These are phyloP conservation scores for Pulveroboletus sp. DNA, from an alignment of 768 basidiomycete genomes.

Conservation along the genomic window DNA sequence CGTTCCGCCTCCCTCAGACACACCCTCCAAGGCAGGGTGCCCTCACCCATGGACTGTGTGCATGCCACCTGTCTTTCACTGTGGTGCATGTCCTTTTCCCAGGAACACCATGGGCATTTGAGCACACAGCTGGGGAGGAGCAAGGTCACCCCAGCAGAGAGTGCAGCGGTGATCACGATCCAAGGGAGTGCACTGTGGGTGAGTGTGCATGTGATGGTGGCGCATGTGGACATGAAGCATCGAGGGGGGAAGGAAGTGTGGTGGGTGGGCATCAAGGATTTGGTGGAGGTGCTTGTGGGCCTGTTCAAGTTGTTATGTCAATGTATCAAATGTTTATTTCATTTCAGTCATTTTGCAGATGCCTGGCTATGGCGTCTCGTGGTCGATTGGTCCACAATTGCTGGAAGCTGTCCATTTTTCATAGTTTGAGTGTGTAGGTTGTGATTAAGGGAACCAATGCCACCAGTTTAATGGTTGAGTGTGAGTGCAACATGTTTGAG, in stretches of 20 bases:
- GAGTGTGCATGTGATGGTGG: conserved; percentile 76
- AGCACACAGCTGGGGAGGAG: conserved; percentile 46
- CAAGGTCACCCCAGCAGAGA: conserved; percentile 55
- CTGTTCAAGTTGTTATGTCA: conserved; percentile 54
- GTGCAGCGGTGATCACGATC: conserved; percentile 88
- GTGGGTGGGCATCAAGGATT: conserved; percentile 68
- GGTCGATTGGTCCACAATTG: too few species aligned
- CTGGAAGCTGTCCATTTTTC: too few species aligned
- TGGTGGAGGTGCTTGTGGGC: conserved; percentile 74
- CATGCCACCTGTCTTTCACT: conserved; percentile 87
- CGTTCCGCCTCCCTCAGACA: conserved; percentile 95
- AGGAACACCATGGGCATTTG: conserved; percentile 64
- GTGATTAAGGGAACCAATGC: too few species aligned
- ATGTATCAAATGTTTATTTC: too few species aligned
- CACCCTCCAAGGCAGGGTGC: conserved; percentile 93
- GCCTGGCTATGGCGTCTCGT: too few species aligned
- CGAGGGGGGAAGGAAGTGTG: conserved; percentile 73
- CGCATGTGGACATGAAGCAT: conserved; percentile 87
- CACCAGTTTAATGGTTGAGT: too few species aligned
- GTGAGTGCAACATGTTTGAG: too few species aligned
- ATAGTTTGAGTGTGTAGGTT: too few species aligned
- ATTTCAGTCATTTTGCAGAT: too few species aligned
- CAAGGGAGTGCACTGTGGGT: conserved; percentile 84
- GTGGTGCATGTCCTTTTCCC: conserved; percentile 93
- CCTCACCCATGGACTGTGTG: conserved; percentile 90